These are phyloP conservation scores for Anthostomella pinea DNA, from an alignment of 2,329 filamentous ascomycete species.

Conservation along the genomic window DNA sequence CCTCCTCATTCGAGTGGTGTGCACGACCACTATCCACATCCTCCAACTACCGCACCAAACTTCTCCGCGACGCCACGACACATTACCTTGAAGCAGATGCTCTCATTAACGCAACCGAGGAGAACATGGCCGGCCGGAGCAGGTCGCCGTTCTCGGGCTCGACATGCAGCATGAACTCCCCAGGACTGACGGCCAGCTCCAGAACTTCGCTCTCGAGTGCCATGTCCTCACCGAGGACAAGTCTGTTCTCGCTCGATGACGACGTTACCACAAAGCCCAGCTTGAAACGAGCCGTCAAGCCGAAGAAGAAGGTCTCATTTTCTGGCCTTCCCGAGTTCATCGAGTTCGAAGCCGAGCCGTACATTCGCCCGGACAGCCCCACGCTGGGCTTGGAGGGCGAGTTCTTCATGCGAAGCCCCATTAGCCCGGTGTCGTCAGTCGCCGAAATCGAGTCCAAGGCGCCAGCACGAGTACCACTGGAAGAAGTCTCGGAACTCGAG, in stretches of 20 bases:
- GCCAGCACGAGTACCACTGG: neutral
- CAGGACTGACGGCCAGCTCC: constrained; percentile 45
- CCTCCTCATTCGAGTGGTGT: constrained; percentile 56
- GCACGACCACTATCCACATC: constrained; percentile 46
- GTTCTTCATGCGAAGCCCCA: constrained; percentile 11
- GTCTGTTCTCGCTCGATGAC: constrained; percentile 33
- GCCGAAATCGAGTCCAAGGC: neutral
- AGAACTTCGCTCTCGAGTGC: constrained; percentile 44
- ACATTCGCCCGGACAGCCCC: constrained; percentile 57
- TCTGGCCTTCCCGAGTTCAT: constrained; percentile 32
- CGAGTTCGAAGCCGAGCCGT: constrained; percentile 39
- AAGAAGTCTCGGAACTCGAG: neutral
- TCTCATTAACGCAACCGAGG: constrained; percentile 48
- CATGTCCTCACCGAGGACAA: constrained; percentile 46
- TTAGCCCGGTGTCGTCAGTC: no score
- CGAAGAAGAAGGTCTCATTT: constrained; percentile 45
- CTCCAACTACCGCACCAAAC: constrained; percentile 43
- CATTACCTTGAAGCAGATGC: constrained; percentile 50
- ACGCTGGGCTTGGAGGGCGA: constrained; percentile 53
- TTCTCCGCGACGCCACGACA: constrained; percentile 49
- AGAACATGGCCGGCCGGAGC: constrained; percentile 33
- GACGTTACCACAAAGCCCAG: constrained; percentile 9
- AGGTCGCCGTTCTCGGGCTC: constrained; percentile 38
- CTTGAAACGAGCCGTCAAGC: constrained; percentile 14
- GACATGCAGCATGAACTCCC: constrained; percentile 43